Percentiles rank a stretch among this genome's conserved stretches.
Conservation (phyloP, 2,329 filamentous ascomycete species). For the Ceratocystis smalleyi region DNA sequence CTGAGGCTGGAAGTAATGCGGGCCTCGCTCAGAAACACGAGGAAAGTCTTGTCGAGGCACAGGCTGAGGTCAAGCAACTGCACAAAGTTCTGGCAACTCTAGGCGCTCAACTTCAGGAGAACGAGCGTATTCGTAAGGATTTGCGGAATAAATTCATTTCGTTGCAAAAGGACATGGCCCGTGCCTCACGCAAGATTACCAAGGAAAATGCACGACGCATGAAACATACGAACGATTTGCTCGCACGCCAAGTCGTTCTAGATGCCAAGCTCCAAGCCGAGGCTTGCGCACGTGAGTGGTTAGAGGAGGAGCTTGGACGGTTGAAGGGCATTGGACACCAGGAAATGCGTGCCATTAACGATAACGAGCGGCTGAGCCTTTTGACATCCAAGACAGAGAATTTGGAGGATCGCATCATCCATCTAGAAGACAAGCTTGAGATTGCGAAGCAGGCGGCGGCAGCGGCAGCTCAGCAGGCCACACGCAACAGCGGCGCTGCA, state of each 20-base stretch:
- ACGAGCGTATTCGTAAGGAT: slow-evolving; percentile 64
- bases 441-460: slow-evolving; percentile 76
- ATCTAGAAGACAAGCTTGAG: slow-evolving; percentile 81
- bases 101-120: slow-evolving; percentile 68
- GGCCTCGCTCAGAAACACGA: slow-evolving; percentile 33
- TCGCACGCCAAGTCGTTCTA: slow-evolving; percentile 65
- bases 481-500: slow-evolving; percentile 32
- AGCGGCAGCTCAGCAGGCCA: slow-evolving; percentile 64
- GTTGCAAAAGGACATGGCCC: slow-evolving; percentile 74
- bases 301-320: slow-evolving; percentile 51
- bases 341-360: slow-evolving; percentile 47
- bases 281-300: slow-evolving; percentile 49
- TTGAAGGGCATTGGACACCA: slow-evolving; percentile 49
- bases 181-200: slow-evolving; percentile 61
- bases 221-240: slow-evolving; percentile 62
- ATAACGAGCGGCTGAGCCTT: slow-evolving; percentile 53
- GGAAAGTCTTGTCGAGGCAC: slow-evolving; percentile 32
- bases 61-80: slow-evolving; percentile 55
- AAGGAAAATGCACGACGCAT: slow-evolving; percentile 68
- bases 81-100: slow-evolving; percentile 58
- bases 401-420: slow-evolving; percentile 67
- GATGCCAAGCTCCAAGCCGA: slow-evolving; percentile 64
- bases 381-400: slow-evolving; percentile 74
- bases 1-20: slow-evolving; percentile 44
- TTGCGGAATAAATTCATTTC: slow-evolving; percentile 74